Evolutionary conservation across 1,284 basidiomycete genomes (phyloP), one percentile per base, ranked within the genome.

Genomic region (Phellopilus nigrolimitatus): DNA sequence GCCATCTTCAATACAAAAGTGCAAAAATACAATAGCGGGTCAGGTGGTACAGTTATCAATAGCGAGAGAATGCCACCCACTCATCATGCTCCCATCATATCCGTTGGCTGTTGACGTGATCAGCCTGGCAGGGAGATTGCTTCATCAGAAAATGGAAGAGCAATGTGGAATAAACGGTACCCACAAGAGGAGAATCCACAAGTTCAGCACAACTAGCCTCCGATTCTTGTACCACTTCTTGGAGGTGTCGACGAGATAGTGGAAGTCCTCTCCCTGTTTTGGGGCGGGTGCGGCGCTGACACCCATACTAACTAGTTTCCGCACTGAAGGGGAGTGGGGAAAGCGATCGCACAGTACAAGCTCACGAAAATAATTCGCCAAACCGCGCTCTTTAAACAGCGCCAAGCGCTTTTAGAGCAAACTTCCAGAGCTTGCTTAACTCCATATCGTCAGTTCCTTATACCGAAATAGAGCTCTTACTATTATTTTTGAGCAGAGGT

Each of bases 101-200:
- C 63, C 63, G 50, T 62, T 54, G 57, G 67, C 68, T 1, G 66
- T 68, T 3, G 68, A 70, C 1, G 70, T 71, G 46, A 73, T 68
- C 25, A 72, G 56, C 27, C 68, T 69, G 48, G 36, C 6, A 28
- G n/a, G 15, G 17, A n/a, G n/a, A 38, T 2, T 31, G 15, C 21
- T 52, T 21, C n/a, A 9, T 34, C 38, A 33, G 31, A 25, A 25
- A 33, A 22, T 6, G 22, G 19, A 9, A 44, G 10, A 6, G 40
- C 13, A n/a, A n/a, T 28, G 13, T 21, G 9, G 47, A 28, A 47
- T 27, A 25, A 40, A 15, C 25, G n/a, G n/a, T n/a, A n/a, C n/a
- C n/a, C 13, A 69, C 69, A 71, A 53, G 30, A 69, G 55, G 22
- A 52, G 56, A 47, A 72, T 69, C 64, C 69, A 71, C 4, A 66